Conservation (phyloP, 257 asterid species). For the Solanum chiquidenum region DNA sequence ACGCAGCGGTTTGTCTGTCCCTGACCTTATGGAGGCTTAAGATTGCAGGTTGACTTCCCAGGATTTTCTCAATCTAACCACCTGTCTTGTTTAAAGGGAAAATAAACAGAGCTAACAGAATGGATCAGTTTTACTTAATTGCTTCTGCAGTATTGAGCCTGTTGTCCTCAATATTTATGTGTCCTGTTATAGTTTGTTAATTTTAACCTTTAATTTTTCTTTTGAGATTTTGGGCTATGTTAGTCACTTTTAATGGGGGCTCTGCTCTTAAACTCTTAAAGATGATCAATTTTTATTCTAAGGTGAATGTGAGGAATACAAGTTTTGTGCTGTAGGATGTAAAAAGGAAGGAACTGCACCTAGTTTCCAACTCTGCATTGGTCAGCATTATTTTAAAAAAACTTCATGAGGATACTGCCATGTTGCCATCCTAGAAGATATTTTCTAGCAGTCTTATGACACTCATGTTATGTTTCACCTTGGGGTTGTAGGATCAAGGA, state of each 20-base stretch:
- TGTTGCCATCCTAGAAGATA: neutral
- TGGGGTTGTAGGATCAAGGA: slow-evolving; percentile 67
- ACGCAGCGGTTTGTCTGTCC: neutral
- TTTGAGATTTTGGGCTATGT: neutral
- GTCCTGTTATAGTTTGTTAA: neutral
- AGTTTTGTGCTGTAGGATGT: neutral
- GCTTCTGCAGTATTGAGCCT: neutral
- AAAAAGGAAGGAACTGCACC: neutral
- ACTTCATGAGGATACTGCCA: neutral
- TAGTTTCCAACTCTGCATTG: neutral
- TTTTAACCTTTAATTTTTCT: neutral
- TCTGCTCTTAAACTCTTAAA: neutral
- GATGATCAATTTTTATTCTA: neutral
- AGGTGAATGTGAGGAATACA: neutral
- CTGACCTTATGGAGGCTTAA: neutral
- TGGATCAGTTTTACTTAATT: neutral
- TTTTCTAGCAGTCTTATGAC: neutral
- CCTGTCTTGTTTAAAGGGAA: neutral
- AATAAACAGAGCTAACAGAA: neutral
- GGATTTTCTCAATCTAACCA: neutral
- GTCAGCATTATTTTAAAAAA: neutral
- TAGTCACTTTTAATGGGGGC: neutral
- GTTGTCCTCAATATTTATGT: neutral
- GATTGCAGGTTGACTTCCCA: neutral
- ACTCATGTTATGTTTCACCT: neutral